Conservation (phyloP, 176 grass and related monocot genomes). For the Dendrocalamus sinicus region DNA sequence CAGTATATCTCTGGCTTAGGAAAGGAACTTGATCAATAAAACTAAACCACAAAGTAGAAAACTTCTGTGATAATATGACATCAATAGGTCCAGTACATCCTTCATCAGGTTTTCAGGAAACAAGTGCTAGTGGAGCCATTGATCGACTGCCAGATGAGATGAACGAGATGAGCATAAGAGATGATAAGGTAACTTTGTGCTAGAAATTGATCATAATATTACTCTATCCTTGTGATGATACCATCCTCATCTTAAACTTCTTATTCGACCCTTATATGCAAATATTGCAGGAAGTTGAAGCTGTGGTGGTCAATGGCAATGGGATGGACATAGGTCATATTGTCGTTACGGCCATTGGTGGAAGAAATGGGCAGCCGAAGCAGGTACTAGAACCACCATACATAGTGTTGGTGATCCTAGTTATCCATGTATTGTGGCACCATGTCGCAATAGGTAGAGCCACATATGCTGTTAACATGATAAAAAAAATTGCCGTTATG, state of each 20-base stretch:
- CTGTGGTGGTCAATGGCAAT: conserved; percentile 73
- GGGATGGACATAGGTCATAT: conserved; percentile 74
- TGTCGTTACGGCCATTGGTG: conserved; percentile 68
- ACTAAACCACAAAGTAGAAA: conserved; percentile 15
- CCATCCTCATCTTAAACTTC: neutral
- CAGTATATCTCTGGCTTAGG: conserved; percentile 1
- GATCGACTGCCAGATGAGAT: conserved; percentile 70
- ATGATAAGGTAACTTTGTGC: conserved; percentile 70
- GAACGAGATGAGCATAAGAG: conserved; percentile 74
- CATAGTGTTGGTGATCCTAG: neutral
- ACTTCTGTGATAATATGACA: conserved; percentile 49
- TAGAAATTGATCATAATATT: conserved; percentile 7
- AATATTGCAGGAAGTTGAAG: conserved; percentile 61
- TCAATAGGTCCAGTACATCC: conserved; percentile 51
- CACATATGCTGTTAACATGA: neutral
- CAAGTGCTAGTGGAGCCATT: conserved; percentile 44
- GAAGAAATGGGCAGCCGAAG: conserved; percentile 76
- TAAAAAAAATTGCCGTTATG: neutral
- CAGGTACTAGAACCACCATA: conserved; percentile 55
- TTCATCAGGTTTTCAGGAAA: conserved; percentile 50
- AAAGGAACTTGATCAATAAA: conserved; percentile 13
- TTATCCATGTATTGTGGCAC: conserved; percentile 1
- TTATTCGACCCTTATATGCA: conserved; percentile 28
- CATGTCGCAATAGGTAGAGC: conserved; percentile 5
- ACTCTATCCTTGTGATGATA: neutral